phyloP scores from a whole-genome alignment of 176 grass and related monocot species.

The Otatea glauca region DNA sequence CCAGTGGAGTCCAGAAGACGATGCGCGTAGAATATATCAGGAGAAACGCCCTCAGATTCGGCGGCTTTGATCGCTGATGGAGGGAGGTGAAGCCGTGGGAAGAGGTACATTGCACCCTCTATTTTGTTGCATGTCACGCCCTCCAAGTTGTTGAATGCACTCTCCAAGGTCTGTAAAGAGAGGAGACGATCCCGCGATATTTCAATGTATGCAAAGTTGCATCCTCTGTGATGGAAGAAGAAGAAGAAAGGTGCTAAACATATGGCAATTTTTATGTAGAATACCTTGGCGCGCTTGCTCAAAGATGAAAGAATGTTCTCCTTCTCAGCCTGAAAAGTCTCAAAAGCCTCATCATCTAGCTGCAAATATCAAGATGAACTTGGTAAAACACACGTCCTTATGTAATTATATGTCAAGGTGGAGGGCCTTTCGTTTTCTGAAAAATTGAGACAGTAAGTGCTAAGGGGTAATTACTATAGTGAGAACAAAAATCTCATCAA shows the following conservation, averaged over 20 bases:
- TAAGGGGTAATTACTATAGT: background rate
- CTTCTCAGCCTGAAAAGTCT: slow-evolving; percentile 58
- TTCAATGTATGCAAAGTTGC: background rate
- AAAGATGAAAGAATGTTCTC: slow-evolving; percentile 57
- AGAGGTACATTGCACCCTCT: slow-evolving; percentile 75
- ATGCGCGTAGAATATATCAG: slow-evolving; percentile 61
- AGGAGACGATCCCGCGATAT: background rate
- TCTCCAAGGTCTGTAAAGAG: slow-evolving; percentile 49
- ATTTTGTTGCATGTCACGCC: slow-evolving; percentile 66
- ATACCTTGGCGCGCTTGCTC: slow-evolving; percentile 59
- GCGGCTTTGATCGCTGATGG: slow-evolving; percentile 58
- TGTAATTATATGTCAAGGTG: background rate
- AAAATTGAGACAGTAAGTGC: background rate
- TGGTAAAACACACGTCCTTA: background rate
- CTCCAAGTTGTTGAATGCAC: slow-evolving; percentile 70
- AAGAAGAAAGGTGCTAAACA: background rate
- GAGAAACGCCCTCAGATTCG: slow-evolving; percentile 27
- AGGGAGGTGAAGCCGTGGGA: slow-evolving; percentile 68
- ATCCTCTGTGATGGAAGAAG: background rate
- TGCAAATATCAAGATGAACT: slow-evolving; percentile 34
- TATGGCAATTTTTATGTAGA: background rate
- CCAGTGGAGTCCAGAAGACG: slow-evolving; percentile 61
- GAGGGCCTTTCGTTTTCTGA: background rate
- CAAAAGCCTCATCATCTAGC: slow-evolving; percentile 65
- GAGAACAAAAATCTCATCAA: background rate